Conservation (phyloP, 1,284 basidiomycete species). For the Irpex sp. region DNA sequence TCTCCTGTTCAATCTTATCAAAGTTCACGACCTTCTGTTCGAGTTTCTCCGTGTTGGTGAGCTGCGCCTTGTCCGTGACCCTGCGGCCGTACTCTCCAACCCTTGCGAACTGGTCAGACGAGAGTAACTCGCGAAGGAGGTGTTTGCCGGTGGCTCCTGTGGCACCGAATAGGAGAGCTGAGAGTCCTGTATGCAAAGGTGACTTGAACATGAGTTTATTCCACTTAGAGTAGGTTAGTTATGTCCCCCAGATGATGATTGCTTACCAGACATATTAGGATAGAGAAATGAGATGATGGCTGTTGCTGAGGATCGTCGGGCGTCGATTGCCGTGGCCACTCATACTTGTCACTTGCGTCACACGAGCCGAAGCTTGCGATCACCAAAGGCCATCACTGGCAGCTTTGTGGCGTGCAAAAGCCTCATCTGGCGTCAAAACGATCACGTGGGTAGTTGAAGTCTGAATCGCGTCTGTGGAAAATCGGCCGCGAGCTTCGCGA, state of each 20-base stretch:
- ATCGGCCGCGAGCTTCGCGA: background rate
- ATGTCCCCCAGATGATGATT: background rate
- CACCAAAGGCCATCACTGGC: background rate
- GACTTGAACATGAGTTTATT: background rate
- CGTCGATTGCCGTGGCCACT: background rate
- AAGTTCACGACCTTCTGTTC: constrained; percentile 66
- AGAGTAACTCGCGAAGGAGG: constrained; percentile 55
- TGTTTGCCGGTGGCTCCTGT: constrained; percentile 61
- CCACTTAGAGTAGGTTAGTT: too few relatives aligned
- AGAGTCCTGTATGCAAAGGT: constrained; percentile 15
- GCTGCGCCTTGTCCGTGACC: constrained; percentile 39
- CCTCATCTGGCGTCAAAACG: background rate
- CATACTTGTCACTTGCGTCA: background rate
- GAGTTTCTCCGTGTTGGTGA: constrained; percentile 40
- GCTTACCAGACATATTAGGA: constrained; percentile 1
- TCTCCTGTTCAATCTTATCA: constrained; percentile 53
- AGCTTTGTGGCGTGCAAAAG: background rate
- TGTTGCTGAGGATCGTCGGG: background rate
- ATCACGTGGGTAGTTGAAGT: constrained; percentile 3
- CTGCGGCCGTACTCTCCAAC: constrained; percentile 67
- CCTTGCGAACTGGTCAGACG: constrained; percentile 45
- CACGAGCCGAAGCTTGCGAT: background rate
- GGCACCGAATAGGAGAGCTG: constrained; percentile 63
- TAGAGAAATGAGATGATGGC: background rate
- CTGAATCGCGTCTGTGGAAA: background rate